Percentiles rank a stretch among this genome's conserved stretches.
phyloP scores from a whole-genome alignment of 352 stramenopile genomes.

The Plasmopara viticola region DNA sequence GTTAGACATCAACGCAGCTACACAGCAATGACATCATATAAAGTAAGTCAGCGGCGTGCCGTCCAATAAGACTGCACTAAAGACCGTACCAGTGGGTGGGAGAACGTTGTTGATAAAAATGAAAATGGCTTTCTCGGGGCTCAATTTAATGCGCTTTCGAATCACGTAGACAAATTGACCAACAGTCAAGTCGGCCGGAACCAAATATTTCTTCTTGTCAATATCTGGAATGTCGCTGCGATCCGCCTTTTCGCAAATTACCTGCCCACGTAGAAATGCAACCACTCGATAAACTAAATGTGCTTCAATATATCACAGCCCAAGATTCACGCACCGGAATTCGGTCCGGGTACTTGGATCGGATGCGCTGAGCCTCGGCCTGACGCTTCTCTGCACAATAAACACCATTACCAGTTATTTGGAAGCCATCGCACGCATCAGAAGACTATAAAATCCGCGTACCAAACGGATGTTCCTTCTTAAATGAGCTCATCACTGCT shows the following conservation, averaged over 20 bases:
- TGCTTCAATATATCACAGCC: not conserved
- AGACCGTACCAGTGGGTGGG: constrained; percentile 84
- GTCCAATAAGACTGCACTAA: not conserved
- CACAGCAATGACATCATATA: not conserved
- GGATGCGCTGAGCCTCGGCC: constrained; percentile 96
- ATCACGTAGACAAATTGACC: constrained; percentile 99
- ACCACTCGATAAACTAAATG: constrained; percentile 1
- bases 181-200: constrained; percentile 95
- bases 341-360: constrained; percentile 97
- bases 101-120: constrained; percentile 99
- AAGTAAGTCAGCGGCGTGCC: constrained; percentile 5
- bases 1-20: constrained; percentile 96
- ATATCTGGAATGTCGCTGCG: constrained; percentile 98
- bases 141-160: constrained; percentile 98
- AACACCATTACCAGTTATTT: constrained; percentile 17
- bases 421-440: not conserved
- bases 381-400: constrained; percentile 90
- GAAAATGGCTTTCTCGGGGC: constrained; percentile 96
- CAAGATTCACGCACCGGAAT: constrained; percentile 82
- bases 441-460: constrained; percentile 12
- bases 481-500: constrained; percentile 80
- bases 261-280: constrained; percentile 24
- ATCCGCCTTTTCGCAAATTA: constrained; percentile 93
- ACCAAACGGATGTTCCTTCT: constrained; percentile 89
- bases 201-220: constrained; percentile 99